These are phyloP conservation scores for Solanum okadae DNA, from an alignment of 257 asterid species.

Conservation along the genomic window DNA sequence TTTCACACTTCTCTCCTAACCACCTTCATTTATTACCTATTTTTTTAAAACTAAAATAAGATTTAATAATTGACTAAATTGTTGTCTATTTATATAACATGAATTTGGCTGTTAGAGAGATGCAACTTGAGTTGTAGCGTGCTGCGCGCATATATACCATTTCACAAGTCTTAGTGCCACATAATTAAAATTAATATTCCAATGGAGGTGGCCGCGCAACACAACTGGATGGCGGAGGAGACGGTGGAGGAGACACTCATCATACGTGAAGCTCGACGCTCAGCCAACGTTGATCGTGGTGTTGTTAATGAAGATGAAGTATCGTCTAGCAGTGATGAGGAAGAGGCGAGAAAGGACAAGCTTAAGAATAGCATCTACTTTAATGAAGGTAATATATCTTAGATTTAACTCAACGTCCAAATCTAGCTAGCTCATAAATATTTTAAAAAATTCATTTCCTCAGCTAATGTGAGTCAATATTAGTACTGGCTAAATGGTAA, in stretches of 20 bases:
- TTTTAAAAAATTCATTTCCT: background rate
- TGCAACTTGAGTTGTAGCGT: background rate
- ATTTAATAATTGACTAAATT: background rate
- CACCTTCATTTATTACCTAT: background rate
- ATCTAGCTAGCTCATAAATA: too few relatives aligned
- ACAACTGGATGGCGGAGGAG: background rate
- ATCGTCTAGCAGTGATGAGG: background rate
- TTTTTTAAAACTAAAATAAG: background rate
- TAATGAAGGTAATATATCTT: constrained; percentile 18
- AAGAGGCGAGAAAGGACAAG: background rate
- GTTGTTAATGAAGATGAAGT: background rate
- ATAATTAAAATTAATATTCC: background rate
- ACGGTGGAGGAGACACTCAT: background rate
- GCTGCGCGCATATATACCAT: background rate
- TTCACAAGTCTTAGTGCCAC: background rate
- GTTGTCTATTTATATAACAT: background rate
- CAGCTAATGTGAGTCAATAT: background rate
- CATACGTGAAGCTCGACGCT: background rate
- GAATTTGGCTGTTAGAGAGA: background rate
- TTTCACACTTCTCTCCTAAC: background rate
- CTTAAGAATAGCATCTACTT: constrained; percentile 12
- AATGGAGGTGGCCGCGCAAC: background rate
- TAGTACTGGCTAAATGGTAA: background rate
- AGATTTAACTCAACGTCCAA: background rate
- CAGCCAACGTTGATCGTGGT: background rate